These are phyloP conservation scores for Chrysoporthe cubensis DNA, from an alignment of 2,329 filamentous ascomycete genomes.

Conservation along the genomic window DNA sequence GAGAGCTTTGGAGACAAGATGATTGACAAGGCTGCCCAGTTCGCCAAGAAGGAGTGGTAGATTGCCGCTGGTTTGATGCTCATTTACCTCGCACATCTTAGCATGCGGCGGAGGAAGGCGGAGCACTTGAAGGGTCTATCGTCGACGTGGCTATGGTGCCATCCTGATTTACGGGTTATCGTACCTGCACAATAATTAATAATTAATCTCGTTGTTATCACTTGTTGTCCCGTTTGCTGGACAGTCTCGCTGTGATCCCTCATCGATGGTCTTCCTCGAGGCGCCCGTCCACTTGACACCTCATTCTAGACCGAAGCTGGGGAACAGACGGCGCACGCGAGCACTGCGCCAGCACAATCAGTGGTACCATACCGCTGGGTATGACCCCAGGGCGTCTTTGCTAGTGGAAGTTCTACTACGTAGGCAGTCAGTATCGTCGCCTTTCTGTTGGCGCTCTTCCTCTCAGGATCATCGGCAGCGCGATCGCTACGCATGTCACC, in stretches of 20 bases:
- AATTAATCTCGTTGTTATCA: neutral
- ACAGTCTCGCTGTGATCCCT: neutral
- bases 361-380: neutral
- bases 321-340: neutral
- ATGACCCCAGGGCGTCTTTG: too few species aligned
- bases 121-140: neutral
- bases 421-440: neutral
- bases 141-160: too few species aligned
- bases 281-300: neutral
- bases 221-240: neutral
- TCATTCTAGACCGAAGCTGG: neutral
- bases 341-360: neutral
- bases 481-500: neutral
- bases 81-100: too few species aligned
- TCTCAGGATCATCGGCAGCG: neutral
- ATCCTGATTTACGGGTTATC: neutral
- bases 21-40: slow-evolving; percentile 16
- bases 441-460: neutral
- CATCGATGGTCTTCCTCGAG: neutral
- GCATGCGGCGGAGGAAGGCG: neutral
- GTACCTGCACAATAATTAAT: neutral
- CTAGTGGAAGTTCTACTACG: neutral
- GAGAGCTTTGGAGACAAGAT: slow-evolving; percentile 18
- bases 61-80: neutral
- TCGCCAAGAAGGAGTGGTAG: slow-evolving; percentile 17